These are phyloP conservation scores for Coemansia interrupta DNA, from an alignment of 192 early-diverging fungal species.

Conservation along the genomic window DNA sequence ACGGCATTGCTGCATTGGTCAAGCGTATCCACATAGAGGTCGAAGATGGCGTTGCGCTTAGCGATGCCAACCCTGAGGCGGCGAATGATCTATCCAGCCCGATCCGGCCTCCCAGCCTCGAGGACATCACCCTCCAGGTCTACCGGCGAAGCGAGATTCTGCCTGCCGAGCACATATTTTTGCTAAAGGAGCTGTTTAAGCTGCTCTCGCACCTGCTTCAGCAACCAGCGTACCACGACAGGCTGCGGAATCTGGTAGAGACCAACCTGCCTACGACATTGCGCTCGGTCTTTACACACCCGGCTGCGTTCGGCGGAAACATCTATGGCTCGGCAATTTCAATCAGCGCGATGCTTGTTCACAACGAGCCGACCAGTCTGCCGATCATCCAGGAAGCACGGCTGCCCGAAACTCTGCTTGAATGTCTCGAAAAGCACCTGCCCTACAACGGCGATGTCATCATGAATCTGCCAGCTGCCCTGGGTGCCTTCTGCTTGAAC, in stretches of 20 bases:
- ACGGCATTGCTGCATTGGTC: slow-evolving; percentile 76
- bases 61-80: slow-evolving; percentile 24
- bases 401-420: slow-evolving; percentile 80
- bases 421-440: slow-evolving; percentile 62
- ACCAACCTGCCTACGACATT: slow-evolving; percentile 76
- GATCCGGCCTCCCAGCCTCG: slow-evolving; percentile 17
- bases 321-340: slow-evolving; percentile 86
- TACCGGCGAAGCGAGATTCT: slow-evolving; percentile 54
- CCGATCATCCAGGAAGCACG: slow-evolving; percentile 90
- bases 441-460: slow-evolving; percentile 78
- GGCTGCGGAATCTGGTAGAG: slow-evolving; percentile 92
- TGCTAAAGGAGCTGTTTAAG: slow-evolving; percentile 87
- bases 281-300: slow-evolving; percentile 66
- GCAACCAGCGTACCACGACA: slow-evolving; percentile 82
- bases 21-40: slow-evolving; percentile 66
- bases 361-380: slow-evolving; percentile 96
- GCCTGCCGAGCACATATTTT: slow-evolving; percentile 67
- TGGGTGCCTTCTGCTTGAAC: slow-evolving; percentile 96
- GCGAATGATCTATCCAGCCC: slow-evolving; percentile 45
- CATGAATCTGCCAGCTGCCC: slow-evolving; percentile 79
- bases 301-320: slow-evolving; percentile 74
- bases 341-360: slow-evolving; percentile 91
- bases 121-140: slow-evolving; percentile 27
- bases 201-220: slow-evolving; percentile 92
- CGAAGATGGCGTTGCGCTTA: slow-evolving; percentile 19